phyloP scores from a whole-genome alignment of 768 basidiomycete species.

The Mycena metata region DNA sequence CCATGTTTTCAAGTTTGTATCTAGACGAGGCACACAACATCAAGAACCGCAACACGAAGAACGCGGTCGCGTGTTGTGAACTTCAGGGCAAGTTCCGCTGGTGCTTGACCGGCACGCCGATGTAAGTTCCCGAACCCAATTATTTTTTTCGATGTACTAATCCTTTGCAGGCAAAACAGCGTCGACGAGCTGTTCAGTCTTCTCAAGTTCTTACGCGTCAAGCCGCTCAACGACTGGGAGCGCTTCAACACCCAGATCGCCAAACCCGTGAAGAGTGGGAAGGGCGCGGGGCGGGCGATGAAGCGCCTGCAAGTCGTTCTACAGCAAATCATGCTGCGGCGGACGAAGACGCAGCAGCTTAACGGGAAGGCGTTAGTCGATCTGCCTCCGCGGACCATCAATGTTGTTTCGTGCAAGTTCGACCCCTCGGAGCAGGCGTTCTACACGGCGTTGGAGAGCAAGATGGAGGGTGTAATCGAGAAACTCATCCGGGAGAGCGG shows the following conservation, averaged over 20 bases:
- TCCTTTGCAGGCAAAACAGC: constrained; percentile 78
- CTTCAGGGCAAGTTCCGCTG: constrained; percentile 86
- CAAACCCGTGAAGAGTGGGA: constrained; percentile 81
- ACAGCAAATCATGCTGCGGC: constrained; percentile 89
- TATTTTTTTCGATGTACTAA: no score
- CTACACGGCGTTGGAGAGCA: constrained; percentile 78
- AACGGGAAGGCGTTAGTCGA: constrained; percentile 88
- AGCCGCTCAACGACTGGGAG: constrained; percentile 84
- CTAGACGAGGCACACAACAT: constrained; percentile 96
- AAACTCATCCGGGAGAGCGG: constrained; percentile 69
- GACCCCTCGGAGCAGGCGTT: constrained; percentile 83
- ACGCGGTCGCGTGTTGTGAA: constrained; percentile 82
- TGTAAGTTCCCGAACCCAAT: constrained; percentile 55
- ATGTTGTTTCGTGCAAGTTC: constrained; percentile 83
- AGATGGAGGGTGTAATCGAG: constrained; percentile 76
- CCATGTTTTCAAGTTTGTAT: not conserved
- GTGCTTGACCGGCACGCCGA: constrained; percentile 89
- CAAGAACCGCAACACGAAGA: constrained; percentile 87
- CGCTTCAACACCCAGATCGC: constrained; percentile 85
- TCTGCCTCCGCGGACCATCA: constrained; percentile 80
- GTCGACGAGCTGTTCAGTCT: constrained; percentile 92
- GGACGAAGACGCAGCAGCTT: constrained; percentile 78
- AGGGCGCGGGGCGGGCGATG: constrained; percentile 74
- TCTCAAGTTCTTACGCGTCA: constrained; percentile 88
- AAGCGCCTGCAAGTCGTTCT: constrained; percentile 90